Conservation (phyloP, 2,329 filamentous ascomycete species). For the Thielaviopsis punctulata region DNA sequence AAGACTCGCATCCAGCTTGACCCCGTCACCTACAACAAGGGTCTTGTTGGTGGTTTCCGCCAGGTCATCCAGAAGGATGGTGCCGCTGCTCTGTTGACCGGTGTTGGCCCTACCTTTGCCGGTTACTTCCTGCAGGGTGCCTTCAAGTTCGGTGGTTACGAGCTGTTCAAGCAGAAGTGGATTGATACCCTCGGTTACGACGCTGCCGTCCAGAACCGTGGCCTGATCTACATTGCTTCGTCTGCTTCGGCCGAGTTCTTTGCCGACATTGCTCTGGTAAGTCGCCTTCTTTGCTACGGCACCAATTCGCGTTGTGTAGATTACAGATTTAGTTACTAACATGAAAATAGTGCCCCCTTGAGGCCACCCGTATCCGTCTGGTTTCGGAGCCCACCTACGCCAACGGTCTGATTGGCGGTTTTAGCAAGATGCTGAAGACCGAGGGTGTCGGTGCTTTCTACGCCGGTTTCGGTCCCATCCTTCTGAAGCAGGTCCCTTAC, state of each 20-base stretch:
- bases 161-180: constrained; percentile 88
- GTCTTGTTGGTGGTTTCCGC: constrained; percentile 71
- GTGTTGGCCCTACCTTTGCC: constrained; percentile 68
- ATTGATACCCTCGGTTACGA: constrained; percentile 69
- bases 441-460: constrained; percentile 81
- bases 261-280: constrained; percentile 54
- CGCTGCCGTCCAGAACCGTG: constrained; percentile 61
- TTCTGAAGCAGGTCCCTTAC: constrained; percentile 79
- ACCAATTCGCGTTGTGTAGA: too few relatives aligned
- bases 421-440: constrained; percentile 65
- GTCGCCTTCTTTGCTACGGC: neutral
- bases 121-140: constrained; percentile 91
- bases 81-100: constrained; percentile 70
- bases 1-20: constrained; percentile 94
- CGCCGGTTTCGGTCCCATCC: constrained; percentile 74
- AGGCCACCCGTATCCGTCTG: constrained; percentile 86
- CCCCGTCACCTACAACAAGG: constrained; percentile 73
- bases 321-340: neutral
- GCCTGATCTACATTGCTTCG: constrained; percentile 62
- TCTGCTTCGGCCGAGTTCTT: constrained; percentile 50
- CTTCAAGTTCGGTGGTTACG: constrained; percentile 65
- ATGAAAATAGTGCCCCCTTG: constrained; percentile 51
- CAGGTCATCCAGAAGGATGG: constrained; percentile 75
- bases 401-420: constrained; percentile 60
- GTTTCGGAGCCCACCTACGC: constrained; percentile 79